These are phyloP conservation scores for Ogataea degrootiae DNA, from an alignment of 805 yeast species.

Conservation along the genomic window DNA sequence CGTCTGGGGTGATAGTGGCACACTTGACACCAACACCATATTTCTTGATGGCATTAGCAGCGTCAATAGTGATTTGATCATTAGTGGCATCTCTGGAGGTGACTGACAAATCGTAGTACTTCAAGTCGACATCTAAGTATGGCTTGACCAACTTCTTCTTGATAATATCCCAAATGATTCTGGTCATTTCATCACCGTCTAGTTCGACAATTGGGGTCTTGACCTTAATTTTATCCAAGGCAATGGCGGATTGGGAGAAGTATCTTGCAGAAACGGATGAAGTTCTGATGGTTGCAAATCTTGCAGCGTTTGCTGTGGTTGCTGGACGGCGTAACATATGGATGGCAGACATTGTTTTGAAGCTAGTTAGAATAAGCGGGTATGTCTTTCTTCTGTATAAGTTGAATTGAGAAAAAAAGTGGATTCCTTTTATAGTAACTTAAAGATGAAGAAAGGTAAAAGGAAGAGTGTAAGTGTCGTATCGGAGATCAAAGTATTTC, in stretches of 20 bases:
- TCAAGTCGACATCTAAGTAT: slow-evolving; percentile 65
- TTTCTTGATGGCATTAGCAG: slow-evolving; percentile 69
- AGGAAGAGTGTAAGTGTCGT: too few relatives aligned
- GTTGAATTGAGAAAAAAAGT: too few relatives aligned
- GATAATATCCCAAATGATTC: slow-evolving; percentile 77
- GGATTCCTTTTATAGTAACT: too few relatives aligned
- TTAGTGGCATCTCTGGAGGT: slow-evolving; percentile 64
- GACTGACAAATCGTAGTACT: slow-evolving; percentile 71
- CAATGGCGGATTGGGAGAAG: slow-evolving; percentile 23
- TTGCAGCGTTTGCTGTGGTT: too few relatives aligned
- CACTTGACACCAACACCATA: slow-evolving; percentile 81
- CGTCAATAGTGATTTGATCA: slow-evolving; percentile 71
- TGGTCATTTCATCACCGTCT: slow-evolving; percentile 85
- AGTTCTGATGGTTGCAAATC: too few relatives aligned
- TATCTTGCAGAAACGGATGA: slow-evolving; percentile 10
- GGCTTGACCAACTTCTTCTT: slow-evolving; percentile 65
- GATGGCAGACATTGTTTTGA: too few relatives aligned
- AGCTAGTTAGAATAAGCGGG: too few relatives aligned
- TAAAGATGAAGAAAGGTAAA: too few relatives aligned
- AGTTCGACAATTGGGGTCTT: slow-evolving; percentile 71
- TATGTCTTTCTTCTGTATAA: too few relatives aligned
- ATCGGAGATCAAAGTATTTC: too few relatives aligned
- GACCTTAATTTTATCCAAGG: slow-evolving; percentile 57
- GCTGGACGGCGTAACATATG: too few relatives aligned
- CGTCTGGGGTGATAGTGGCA: slow-evolving; percentile 85